Conservation (phyloP, 345 rosid species). For the Hevea brasiliensis region DNA sequence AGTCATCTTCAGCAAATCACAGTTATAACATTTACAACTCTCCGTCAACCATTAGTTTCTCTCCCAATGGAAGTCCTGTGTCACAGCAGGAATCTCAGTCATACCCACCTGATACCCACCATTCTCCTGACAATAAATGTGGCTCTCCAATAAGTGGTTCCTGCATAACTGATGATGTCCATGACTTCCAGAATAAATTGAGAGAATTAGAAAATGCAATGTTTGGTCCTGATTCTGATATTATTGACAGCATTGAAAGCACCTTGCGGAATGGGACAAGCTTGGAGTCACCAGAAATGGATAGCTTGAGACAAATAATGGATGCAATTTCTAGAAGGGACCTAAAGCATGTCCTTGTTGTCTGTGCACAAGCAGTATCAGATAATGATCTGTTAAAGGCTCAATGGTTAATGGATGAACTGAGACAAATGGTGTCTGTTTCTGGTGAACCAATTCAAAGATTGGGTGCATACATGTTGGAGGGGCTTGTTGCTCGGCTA, state of each 20-base stretch:
- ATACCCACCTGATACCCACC: constrained; percentile 32
- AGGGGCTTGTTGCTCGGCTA: constrained; percentile 85
- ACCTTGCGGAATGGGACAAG: constrained; percentile 22
- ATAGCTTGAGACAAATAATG: constrained; percentile 47
- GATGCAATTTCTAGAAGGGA: constrained; percentile 63
- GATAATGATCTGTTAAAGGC: constrained; percentile 68
- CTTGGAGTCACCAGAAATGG: constrained; percentile 32
- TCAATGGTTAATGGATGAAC: constrained; percentile 61
- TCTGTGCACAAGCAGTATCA: constrained; percentile 75
- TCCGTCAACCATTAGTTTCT: constrained; percentile 45
- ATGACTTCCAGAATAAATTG: constrained; percentile 63
- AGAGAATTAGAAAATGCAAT: constrained; percentile 75
- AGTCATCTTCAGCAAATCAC: constrained; percentile 55
- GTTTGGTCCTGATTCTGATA: constrained; percentile 80
- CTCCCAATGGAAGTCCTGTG: constrained; percentile 47
- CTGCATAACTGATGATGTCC: constrained; percentile 69
- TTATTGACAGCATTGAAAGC: constrained; percentile 43
- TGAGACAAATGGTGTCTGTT: constrained; percentile 79
- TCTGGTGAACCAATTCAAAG: constrained; percentile 93
- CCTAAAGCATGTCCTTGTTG: constrained; percentile 60
- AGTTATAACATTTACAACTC: constrained; percentile 36
- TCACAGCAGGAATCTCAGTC: constrained; percentile 53
- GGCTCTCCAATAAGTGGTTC: constrained; percentile 71
- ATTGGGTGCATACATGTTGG: constrained; percentile 89
- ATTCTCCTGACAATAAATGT: constrained; percentile 55